Percentiles rank a stretch among this genome's conserved stretches.
Evolutionary conservation across 2,329 filamentous ascomycete species (phyloP).

Genomic region (Alternaria triticina): DNA sequence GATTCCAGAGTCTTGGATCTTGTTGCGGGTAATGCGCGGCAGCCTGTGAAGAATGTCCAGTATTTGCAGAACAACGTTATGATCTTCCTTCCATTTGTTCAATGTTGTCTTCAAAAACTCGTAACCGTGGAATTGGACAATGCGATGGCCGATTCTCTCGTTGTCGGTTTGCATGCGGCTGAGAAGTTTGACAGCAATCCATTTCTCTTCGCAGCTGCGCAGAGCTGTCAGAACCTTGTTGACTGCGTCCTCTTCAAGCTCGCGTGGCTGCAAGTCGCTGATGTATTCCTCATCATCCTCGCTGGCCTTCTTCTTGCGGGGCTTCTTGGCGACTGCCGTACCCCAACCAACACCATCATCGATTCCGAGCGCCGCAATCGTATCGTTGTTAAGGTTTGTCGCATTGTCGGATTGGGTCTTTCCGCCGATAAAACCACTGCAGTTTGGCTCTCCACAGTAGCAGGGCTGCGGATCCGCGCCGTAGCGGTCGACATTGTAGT

Average conservation of each 20-base stretch:
- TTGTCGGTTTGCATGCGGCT: conserved; percentile 86
- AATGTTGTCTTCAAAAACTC: conserved; percentile 90
- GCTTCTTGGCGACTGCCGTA: conserved; percentile 84
- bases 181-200: conserved; percentile 96
- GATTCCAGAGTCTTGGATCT: conserved; percentile 95
- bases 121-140: conserved; percentile 97
- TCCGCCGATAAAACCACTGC: conserved; percentile 94
- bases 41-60: conserved; percentile 88
- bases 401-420: conserved; percentile 97
- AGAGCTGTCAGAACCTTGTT: conserved; percentile 95
- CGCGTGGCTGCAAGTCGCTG: conserved; percentile 81
- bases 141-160: conserved; percentile 82
- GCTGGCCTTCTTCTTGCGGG: conserved; percentile 86
- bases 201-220: conserved; percentile 98
- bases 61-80: conserved; percentile 87
- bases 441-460: conserved; percentile 94
- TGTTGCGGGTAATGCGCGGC: conserved; percentile 91
- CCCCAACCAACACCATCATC: conserved; percentile 94
- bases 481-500: conserved; percentile 99
- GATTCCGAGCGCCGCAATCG: conserved; percentile 94
- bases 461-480: conserved; percentile 96
- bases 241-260: conserved; percentile 80
- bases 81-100: conserved; percentile 83
- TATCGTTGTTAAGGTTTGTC: conserved; percentile 86
- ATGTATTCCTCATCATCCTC: conserved; percentile 97